phyloP scores from a whole-genome alignment of 306 rosid genomes.

The Quercus wislizeni region DNA sequence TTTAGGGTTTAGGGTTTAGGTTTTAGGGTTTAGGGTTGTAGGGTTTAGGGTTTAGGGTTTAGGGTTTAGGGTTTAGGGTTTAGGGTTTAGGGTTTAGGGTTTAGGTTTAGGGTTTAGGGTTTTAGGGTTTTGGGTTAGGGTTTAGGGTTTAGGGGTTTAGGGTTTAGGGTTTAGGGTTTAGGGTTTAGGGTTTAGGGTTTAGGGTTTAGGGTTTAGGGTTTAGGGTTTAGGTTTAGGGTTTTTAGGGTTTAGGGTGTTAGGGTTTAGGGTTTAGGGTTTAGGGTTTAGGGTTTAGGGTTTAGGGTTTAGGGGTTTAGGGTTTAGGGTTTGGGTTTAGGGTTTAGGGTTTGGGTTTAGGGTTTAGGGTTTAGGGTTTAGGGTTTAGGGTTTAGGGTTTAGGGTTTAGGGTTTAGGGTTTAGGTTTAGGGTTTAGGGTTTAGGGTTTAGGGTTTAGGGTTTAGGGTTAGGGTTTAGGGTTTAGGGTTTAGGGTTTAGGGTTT shows the following conservation, averaged over 20 bases:
- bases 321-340: not conserved
- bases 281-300: not conserved
- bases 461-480: too few species aligned
- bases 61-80: slow-evolving; percentile 1
- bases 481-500: not conserved
- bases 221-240: not conserved
- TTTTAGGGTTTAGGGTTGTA: slow-evolving; percentile 10
- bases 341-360: not conserved
- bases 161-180: not conserved
- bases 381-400: not conserved
- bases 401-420: not conserved
- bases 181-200: not conserved
- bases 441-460: not conserved
- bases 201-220: not conserved
- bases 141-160: not conserved
- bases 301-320: not conserved
- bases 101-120: not conserved
- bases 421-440: not conserved
- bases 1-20: slow-evolving; percentile 19
- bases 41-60: slow-evolving; percentile 19
- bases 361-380: not conserved
- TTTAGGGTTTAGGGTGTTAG: not conserved
- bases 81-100: not conserved
- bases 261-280: not conserved
- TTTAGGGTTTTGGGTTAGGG: not conserved